These are phyloP conservation scores for Udeniomyces megalosporus DNA, from an alignment of 768 basidiomycete genomes.

Conservation along the genomic window DNA sequence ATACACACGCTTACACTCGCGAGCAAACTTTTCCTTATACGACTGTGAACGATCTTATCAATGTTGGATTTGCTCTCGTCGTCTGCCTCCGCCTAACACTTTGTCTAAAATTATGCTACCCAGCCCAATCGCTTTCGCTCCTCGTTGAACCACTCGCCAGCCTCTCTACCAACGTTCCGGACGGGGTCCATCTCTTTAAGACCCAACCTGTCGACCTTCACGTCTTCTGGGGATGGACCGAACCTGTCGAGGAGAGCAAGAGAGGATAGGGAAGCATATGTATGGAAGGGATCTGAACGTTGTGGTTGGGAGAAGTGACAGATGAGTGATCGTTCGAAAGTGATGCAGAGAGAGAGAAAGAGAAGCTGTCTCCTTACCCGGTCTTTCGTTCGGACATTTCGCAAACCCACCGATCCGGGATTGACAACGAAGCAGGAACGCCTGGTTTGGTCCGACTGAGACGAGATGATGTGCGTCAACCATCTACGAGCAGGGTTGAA, in stretches of 20 bases:
- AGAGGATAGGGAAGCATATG: slow-evolving; percentile 74
- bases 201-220: slow-evolving; percentile 35
- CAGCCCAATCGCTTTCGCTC: slow-evolving; percentile 6
- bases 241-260: slow-evolving; percentile 42
- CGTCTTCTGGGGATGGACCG: slow-evolving; percentile 13
- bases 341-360: background rate
- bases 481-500: slow-evolving; percentile 40
- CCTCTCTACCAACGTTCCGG: slow-evolving; percentile 52
- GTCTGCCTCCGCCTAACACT: no score
- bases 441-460: slow-evolving; percentile 40
- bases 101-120: no score
- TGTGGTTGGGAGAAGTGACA: background rate
- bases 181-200: slow-evolving; percentile 49
- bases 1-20: no score
- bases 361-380: slow-evolving; percentile 51
- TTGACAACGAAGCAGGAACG: slow-evolving; percentile 60
- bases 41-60: no score
- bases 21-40: no score
- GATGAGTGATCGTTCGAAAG: background rate
- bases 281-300: slow-evolving; percentile 86
- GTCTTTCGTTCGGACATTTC: slow-evolving; percentile 60
- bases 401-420: slow-evolving; percentile 78
- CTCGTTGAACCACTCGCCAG: slow-evolving; percentile 44
- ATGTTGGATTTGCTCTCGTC: no score
- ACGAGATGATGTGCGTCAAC: slow-evolving; percentile 47